Percentiles rank a stretch among this genome's conserved stretches.
These are phyloP conservation scores for Apiospora arundinis DNA, from an alignment of 2,329 filamentous ascomycete genomes.

Conservation along the genomic window DNA sequence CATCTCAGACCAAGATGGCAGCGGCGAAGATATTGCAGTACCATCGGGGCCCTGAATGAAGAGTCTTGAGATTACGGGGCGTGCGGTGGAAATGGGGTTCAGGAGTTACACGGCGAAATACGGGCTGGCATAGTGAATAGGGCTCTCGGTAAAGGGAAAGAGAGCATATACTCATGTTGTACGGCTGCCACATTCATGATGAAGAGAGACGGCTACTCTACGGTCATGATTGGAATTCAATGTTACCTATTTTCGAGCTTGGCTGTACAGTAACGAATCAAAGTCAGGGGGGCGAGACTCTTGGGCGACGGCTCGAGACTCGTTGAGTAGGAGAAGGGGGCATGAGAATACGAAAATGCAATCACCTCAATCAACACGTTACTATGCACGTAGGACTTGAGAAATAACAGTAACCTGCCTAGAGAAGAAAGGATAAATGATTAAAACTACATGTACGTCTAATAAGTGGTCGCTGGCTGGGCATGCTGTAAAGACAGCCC, in stretches of 20 bases:
- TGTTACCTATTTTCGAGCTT: background rate
- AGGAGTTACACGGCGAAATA: conserved; percentile 20
- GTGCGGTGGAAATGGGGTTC: background rate
- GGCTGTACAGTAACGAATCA: background rate
- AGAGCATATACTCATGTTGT: background rate
- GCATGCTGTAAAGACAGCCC: background rate
- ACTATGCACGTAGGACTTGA: background rate
- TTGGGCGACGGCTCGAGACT: background rate
- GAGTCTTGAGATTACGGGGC: background rate
- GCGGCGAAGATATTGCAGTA: conserved; percentile 36
- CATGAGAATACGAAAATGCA: conserved; percentile 9
- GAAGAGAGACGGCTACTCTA: background rate
- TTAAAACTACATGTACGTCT: no score
- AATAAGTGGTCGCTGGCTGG: background rate
- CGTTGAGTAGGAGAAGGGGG: background rate
- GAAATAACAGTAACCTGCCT: background rate
- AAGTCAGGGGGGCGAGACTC: background rate
- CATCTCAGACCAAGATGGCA: conserved; percentile 41
- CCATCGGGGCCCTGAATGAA: background rate
- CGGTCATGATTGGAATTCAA: background rate
- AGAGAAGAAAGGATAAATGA: background rate
- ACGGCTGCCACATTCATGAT: background rate
- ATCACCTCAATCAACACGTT: background rate
- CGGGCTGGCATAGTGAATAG: background rate
- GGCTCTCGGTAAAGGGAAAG: background rate